Conservation (phyloP, 2,329 filamentous ascomycete genomes). For the Domatiomyces globalis region DNA sequence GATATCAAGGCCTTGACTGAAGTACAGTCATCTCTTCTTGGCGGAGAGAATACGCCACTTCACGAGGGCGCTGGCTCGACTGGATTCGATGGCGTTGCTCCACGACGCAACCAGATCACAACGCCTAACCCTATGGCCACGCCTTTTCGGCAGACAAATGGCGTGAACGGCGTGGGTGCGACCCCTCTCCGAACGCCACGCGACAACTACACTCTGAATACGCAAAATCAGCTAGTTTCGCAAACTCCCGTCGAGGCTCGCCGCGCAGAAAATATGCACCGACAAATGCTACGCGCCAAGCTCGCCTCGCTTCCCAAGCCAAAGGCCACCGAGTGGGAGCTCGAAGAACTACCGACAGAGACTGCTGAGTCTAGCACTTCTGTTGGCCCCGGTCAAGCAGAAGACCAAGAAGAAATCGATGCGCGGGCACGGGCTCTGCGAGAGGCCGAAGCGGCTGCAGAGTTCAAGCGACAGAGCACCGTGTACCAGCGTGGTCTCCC, state of each 20-base stretch:
- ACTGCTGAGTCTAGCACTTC: slow-evolving; percentile 48
- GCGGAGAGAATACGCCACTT: slow-evolving; percentile 84
- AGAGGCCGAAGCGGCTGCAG: slow-evolving; percentile 52
- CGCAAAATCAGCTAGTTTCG: slow-evolving; percentile 51
- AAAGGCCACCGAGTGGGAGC: slow-evolving; percentile 86
- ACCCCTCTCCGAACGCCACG: slow-evolving; percentile 80
- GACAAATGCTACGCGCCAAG: slow-evolving; percentile 47
- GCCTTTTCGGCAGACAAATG: slow-evolving; percentile 54
- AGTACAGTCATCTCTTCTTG: slow-evolving; percentile 82
- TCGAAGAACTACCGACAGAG: slow-evolving; percentile 71
- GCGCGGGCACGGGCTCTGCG: slow-evolving; percentile 47
- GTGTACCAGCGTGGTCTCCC: slow-evolving; percentile 80
- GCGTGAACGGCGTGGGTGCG: slow-evolving; percentile 55
- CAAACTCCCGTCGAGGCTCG: slow-evolving; percentile 66
- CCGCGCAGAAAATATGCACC: slow-evolving; percentile 53
- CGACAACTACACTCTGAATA: slow-evolving; percentile 76
- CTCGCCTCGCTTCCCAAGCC: slow-evolving; percentile 78
- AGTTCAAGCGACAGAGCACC: slow-evolving; percentile 72
- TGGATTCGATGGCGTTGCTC: slow-evolving; percentile 72
- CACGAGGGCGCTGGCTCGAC: slow-evolving; percentile 70
- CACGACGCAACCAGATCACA: slow-evolving; percentile 64
- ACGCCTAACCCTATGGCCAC: slow-evolving; percentile 95
- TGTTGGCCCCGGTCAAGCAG: slow-evolving; percentile 18
- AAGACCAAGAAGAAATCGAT: slow-evolving; percentile 62
- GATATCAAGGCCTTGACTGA: slow-evolving; percentile 87